These are phyloP conservation scores for Mucor sp. DNA, from an alignment of 371 early-diverging fungal genomes.

Conservation along the genomic window DNA sequence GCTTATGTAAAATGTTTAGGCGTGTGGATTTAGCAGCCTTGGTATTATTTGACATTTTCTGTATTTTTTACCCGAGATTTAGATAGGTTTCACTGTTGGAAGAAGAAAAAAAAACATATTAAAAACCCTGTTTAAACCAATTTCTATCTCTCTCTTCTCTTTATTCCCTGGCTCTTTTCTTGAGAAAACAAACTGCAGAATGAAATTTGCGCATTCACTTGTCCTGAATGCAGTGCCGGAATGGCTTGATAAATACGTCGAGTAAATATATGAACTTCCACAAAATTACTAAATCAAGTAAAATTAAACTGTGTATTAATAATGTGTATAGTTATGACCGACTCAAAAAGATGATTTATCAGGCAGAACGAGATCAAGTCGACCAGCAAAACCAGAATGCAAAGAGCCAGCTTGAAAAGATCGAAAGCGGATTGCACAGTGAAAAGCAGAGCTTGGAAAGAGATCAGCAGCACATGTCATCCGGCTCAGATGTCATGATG, in stretches of 20 bases:
- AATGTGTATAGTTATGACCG: conserved; percentile 70
- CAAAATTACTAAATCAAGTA: not conserved
- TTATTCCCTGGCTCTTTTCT: not conserved
- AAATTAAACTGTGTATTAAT: not conserved
- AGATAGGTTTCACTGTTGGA: not conserved
- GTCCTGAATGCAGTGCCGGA: conserved; percentile 89
- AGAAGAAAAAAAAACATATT: not conserved
- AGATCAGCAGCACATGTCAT: not conserved
- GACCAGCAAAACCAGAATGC: conserved; percentile 28
- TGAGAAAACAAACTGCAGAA: conserved; percentile 22
- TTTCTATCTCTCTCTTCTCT: not conserved
- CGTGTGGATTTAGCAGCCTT: not conserved
- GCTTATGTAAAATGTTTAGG: not conserved
- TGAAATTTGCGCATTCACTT: conserved; percentile 90
- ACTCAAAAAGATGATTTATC: conserved; percentile 87
- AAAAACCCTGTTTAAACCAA: not conserved
- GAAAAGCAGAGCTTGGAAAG: conserved; percentile 17
- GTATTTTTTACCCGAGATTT: not conserved
- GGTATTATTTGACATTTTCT: not conserved
- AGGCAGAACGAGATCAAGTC: conserved; percentile 80
- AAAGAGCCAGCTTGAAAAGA: conserved; percentile 14
- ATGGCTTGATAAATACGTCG: conserved; percentile 82
- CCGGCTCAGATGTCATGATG: not conserved
- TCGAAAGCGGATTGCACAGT: conserved; percentile 20
- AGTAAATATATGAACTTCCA: conserved; percentile 40